Base-by-base conservation (phyloP, 1,139 yeast genomes). In the Taiozyma sp. region DNA sequence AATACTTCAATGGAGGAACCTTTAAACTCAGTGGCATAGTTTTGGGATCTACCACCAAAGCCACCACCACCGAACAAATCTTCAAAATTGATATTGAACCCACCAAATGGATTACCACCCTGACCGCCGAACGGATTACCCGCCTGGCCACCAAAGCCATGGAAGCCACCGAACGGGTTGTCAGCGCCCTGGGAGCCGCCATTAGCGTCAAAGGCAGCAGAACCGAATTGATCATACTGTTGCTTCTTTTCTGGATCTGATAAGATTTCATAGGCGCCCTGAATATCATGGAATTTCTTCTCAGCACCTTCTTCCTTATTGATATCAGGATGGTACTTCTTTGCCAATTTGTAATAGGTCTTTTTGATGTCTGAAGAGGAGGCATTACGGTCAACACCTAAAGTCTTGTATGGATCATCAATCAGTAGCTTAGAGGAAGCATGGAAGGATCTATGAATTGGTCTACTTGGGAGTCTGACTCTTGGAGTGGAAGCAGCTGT, bases 241-340 rank as follows among this genome's bases (percentile, higher is more conserved):
- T 86, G 80, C 66, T 91, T 81, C 75, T 93, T 93, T 35, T 81
- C 81, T 53, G 91, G 88, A 67, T 93, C 96, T 47, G 90, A 83
- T 64, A 95, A 74, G 46, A 93, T 80, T 68, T 93, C 99, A 64
- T 95, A 93, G 7, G 97, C 95, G 57, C 88, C 95, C 67, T 93
- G 98, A 59, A 93, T 80, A 63, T 88, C 90, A 65, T 93, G 98
- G 70, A 93, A 93, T 67, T 81, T 83, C 63, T 83, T 81, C 61
- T 91, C 96, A 0, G 98, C 95, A 32, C 80, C 95, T 41, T 81
- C 79, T 58, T 88, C 97, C 68, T 93, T 93, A 69, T 93, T 93
- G 48, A 93, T 88, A 72, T 93, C 99, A 1, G 99, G 99, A 69
- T 93, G 99, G 68, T 75, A 88, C 68, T 93, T 82, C 68, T 95